Conservation (phyloP, 805 yeast genomes). For the Teunomyces pallodes region DNA sequence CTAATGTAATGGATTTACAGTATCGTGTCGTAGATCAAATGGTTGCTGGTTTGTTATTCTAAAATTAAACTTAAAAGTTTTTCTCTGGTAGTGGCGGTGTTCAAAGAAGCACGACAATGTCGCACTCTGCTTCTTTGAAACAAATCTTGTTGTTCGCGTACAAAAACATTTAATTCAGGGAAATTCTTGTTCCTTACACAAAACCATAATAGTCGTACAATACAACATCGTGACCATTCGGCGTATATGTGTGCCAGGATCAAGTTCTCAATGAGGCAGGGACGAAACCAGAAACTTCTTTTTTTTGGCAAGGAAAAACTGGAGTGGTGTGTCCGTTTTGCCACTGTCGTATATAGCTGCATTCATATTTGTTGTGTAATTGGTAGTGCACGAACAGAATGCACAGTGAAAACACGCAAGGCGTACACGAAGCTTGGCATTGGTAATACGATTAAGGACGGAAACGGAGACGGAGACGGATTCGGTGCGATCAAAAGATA, state of each 20-base stretch:
- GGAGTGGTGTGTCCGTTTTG: no score
- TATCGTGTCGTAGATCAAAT: neutral
- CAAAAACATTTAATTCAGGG: neutral
- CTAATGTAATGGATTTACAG: neutral
- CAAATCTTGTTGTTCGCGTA: neutral
- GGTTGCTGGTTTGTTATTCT: neutral
- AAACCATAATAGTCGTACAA: neutral
- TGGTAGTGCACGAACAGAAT: no score
- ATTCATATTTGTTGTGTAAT: no score
- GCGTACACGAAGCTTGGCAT: no score
- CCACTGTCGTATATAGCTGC: no score
- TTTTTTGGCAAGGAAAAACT: no score
- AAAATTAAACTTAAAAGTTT: neutral
- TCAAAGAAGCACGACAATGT: neutral
- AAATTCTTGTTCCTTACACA: neutral
- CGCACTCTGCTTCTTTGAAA: neutral
- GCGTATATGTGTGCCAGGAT: neutral
- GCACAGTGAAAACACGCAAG: no score
- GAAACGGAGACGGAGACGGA: neutral
- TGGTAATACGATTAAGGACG: no score
- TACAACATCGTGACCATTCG: neutral
- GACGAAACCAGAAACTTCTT: no score
- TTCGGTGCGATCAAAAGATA: neutral
- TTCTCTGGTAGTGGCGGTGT: neutral
- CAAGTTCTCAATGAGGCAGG: neutral